Base-by-base conservation (phyloP, 2,329 filamentous ascomycete genomes). In the Fusarium nurragi region DNA sequence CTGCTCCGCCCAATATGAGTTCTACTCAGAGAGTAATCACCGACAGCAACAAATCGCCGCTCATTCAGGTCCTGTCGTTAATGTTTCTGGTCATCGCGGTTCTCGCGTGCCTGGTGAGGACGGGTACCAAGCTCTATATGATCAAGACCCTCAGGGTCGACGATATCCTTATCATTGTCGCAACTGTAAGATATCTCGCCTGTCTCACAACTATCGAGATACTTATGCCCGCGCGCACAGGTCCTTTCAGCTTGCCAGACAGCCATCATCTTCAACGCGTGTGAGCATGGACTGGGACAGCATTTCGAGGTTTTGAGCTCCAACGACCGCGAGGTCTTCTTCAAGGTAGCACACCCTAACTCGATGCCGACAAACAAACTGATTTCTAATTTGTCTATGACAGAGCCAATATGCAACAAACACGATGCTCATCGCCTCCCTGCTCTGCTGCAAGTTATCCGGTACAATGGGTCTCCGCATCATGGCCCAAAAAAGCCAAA, bases 51-150 rank as follows among this genome's bases (percentile, higher is more conserved):
- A 75, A 74, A 63, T 68, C 71, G 14, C 73, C 73, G 8, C 69
- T 75, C 10, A 65, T 75, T 14, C 65, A 74, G 45, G 71, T 75
- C 34, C 53, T 75, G 50, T 61, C 69, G 4, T 60, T 73, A 26
- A 73, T 75, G 70, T 74, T 75, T 19, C 51, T 74, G 5, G 71
- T 74, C 34, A 65, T 74, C 18, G 63, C 64, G 4, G 56, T 75
- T 7, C 65, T 75, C 1, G 47, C 73, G 1, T 73, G 70, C 10
- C 19, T 65, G 16, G 73, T 73, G 6, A 67, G 73, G 7, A 51
- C 51, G 0, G 70, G 71, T 4, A 74, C 73, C 4, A 75, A 74
- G 39, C 34, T 75, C 18, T 51, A 74, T 48, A 74, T 74, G 73
- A 66, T 71, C 49, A 73, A 74, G 41, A 58, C 40, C 10, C 36